phyloP scores from a whole-genome alignment of 2,329 filamentous ascomycete genomes.

The Apiospora phragmitis region DNA sequence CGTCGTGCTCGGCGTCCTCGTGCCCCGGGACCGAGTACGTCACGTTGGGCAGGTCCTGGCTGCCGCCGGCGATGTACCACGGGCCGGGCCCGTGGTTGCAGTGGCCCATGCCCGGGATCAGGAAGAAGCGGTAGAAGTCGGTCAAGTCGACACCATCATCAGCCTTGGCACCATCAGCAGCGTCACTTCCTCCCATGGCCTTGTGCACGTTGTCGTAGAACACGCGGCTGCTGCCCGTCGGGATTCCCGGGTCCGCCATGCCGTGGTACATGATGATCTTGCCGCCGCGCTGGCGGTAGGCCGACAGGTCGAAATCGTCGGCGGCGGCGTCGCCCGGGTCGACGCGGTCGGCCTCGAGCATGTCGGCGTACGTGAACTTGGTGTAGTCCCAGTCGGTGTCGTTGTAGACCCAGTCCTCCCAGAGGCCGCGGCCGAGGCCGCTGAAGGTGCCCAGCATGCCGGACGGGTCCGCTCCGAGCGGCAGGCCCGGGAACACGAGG shows the following conservation, averaged over 20 bases:
- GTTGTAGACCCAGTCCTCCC: conserved; percentile 27
- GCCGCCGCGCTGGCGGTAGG: conserved; percentile 31
- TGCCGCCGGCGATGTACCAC: conserved; percentile 33
- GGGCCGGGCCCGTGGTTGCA: conserved; percentile 36
- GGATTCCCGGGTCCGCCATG: conserved; percentile 32
- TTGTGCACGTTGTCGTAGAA: conserved; percentile 32
- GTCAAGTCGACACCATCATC: conserved; percentile 34
- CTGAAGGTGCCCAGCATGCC: conserved; percentile 18
- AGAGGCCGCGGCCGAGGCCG: conserved; percentile 24
- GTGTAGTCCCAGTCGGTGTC: conserved; percentile 29
- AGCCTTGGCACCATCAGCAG: neutral
- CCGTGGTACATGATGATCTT: conserved; percentile 41
- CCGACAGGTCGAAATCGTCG: conserved; percentile 32
- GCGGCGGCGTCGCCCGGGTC: conserved; percentile 26
- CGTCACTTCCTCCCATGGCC: conserved; percentile 19
- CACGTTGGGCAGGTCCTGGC: conserved; percentile 26
- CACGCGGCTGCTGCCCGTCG: conserved; percentile 29
- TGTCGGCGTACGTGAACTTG: conserved; percentile 27
- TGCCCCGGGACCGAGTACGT: conserved; percentile 37
- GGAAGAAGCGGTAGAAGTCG: conserved; percentile 50
- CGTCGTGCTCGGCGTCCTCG: conserved; percentile 36
- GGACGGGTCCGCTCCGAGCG: conserved; percentile 25
- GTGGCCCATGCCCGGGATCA: conserved; percentile 51
- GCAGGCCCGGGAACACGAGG: conserved; percentile 28
- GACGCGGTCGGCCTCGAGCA: conserved; percentile 26